phyloP scores from a whole-genome alignment of 805 yeast genomes.

The Wickerhamiella spandovensis region DNA sequence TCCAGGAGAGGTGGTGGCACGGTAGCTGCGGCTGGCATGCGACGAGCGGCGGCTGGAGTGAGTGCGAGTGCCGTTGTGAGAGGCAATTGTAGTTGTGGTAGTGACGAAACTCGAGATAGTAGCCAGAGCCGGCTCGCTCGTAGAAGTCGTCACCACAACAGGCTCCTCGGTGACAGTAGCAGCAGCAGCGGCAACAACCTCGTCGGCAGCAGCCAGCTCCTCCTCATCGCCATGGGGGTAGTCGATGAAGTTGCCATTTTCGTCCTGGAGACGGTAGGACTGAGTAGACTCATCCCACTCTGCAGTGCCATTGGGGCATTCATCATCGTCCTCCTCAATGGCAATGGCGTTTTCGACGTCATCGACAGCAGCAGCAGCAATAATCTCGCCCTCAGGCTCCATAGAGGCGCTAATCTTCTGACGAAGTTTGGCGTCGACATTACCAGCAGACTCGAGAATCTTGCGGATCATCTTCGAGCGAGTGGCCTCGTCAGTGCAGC shows the following conservation, averaged over 20 bases:
- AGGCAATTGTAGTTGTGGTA: background rate
- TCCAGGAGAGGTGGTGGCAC: background rate
- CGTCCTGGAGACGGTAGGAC: background rate
- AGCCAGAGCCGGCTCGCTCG: background rate
- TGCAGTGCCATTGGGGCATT: background rate
- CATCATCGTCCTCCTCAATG: background rate
- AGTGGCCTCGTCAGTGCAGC: background rate
- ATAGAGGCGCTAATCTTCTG: background rate
- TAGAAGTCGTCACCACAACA: background rate
- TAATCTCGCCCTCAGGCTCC: conserved; percentile 1
- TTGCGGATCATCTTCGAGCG: background rate
- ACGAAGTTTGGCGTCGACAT: background rate
- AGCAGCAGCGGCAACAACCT: background rate
- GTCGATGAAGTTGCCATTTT: background rate
- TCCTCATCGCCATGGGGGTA: background rate
- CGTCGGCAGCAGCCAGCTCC: background rate
- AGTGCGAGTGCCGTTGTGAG: background rate
- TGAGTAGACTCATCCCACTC: background rate
- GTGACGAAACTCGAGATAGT: background rate
- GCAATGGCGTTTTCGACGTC: background rate
- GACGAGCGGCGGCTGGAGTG: background rate
- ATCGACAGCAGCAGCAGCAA: conserved; percentile 4
- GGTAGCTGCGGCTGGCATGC: background rate
- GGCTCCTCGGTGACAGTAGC: background rate
- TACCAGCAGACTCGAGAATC: background rate